Evolutionary conservation across 1,139 yeast genomes (phyloP), one percentile per base, ranked within the genome.

Genomic region (Debaryomyces singareniensis): DNA sequence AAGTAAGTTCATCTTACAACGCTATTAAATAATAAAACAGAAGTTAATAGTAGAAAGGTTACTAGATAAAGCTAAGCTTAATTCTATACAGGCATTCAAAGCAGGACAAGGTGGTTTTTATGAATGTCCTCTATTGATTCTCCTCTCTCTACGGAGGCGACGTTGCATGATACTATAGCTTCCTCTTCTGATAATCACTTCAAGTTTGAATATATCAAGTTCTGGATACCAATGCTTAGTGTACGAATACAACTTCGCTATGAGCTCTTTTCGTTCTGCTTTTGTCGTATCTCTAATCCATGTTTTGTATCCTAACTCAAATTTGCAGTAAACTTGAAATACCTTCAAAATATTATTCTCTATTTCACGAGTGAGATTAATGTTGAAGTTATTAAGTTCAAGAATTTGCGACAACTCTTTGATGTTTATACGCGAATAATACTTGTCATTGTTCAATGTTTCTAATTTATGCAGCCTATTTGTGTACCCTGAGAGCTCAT

Each of bases 141-240:
- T 60, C 40, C 91, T 66, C 36, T 78, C 78, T 36, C 81, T 68
- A 42, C 95, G 67, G 30, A 84, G 57, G 38, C 87, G 62, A 15
- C 86, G 80, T 49, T 85, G 95, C 91, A 83, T 83, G 58, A 76
- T 58, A 35, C 81, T 75, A 49, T 85, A 85, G 13, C 85, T 75
- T 2, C 93, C 94, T 33, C 94, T 67, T 43, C 89, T 71, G 18
- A 85, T 71, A 16, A 85, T 74, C 0, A 80, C 76, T 45, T 83
- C 89, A 29, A 84, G 58, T 20, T 74, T 65, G 18, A 65, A 65
- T 29, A 59, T 67, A 24, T 55, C 50, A 30, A 71, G 49, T 29
- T 75, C 70, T 2, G 77, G 73, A 47, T 74, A 79, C 24, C 64
- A 65, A 3, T 49, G 49, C 14, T 56, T 56, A 3, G 80, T 77